Conservation (phyloP, 202 grass and related monocot genomes). For the Setaria viridis region DNA sequence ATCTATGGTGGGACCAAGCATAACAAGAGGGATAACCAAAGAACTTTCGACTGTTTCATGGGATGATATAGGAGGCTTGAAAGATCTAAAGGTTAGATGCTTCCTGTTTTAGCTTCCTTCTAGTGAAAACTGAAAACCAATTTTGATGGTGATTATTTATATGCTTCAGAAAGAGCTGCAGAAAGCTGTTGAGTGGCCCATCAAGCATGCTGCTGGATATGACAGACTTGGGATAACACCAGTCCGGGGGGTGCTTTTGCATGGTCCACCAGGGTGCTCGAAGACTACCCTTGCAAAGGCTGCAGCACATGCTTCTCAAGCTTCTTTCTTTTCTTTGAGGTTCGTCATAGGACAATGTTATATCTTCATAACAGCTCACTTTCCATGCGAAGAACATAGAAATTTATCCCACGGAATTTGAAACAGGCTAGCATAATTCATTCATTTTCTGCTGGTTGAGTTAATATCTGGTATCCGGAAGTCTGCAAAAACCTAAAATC, state of each 20-base stretch:
- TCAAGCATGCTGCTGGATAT: conserved; percentile 79
- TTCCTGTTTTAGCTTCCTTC: conserved; percentile 31
- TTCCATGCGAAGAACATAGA: conserved; percentile 3
- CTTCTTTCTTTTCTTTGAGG: conserved; percentile 98
- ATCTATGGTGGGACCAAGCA: conserved; percentile 67
- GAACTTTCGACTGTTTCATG: conserved; percentile 78
- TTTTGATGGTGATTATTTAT: conserved; percentile 27
- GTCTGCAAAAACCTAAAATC: conserved; percentile 1
- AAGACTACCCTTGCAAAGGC: conserved; percentile 93
- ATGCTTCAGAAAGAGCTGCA: conserved; percentile 76
- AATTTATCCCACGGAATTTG: not conserved
- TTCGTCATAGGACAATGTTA: conserved; percentile 16
- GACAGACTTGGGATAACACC: conserved; percentile 83
- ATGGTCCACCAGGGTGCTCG: conserved; percentile 90
- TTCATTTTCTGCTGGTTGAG: conserved; percentile 6
- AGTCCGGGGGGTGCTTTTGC: conserved; percentile 82
- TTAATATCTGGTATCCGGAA: not conserved
- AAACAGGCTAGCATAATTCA: conserved; percentile 5
- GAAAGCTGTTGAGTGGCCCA: conserved; percentile 94
- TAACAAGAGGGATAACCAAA: conserved; percentile 82
- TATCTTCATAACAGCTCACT: not conserved
- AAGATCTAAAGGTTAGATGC: conserved; percentile 76
- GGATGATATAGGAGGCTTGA: conserved; percentile 95
- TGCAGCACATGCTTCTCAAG: conserved; percentile 83
- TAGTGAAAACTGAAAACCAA: conserved; percentile 26